Conservation (phyloP, 2,329 filamentous ascomycete species). For the Microcyclospora pomicola region DNA sequence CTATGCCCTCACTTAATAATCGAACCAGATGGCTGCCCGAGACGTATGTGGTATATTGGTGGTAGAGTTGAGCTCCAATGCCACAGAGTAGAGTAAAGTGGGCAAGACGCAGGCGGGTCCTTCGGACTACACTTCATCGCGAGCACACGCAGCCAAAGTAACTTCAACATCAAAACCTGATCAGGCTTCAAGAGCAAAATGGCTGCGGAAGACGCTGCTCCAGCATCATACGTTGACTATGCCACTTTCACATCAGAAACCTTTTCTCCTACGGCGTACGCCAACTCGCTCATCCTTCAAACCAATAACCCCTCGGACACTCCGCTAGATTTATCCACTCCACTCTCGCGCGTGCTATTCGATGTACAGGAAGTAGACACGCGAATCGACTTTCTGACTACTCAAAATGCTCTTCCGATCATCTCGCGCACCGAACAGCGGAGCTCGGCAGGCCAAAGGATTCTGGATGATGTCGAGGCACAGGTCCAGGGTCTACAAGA, state of each 20-base stretch:
- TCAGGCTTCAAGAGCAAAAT: no score
- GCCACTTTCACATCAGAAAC: conserved; percentile 72
- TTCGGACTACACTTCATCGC: no score
- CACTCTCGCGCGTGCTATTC: conserved; percentile 84
- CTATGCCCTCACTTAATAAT: no score
- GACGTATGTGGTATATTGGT: no score
- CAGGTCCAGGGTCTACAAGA: conserved; percentile 71
- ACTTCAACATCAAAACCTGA: no score
- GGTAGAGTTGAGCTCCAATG: no score
- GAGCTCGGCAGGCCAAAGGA: conserved; percentile 54
- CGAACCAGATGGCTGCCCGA: no score
- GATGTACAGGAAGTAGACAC: conserved; percentile 95
- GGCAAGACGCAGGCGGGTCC: no score
- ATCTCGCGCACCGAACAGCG: conserved; percentile 65
- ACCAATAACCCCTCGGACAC: conserved; percentile 89
- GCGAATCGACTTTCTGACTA: conserved; percentile 81
- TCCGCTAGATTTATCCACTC: conserved; percentile 83
- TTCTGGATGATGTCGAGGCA: conserved; percentile 62
- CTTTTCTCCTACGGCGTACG: conserved; percentile 71
- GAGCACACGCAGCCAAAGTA: no score
- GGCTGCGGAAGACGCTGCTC: background rate
- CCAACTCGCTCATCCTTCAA: conserved; percentile 72
- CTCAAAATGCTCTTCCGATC: conserved; percentile 67
- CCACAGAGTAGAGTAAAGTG: no score
- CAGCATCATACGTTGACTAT: conserved; percentile 71